Conservation (phyloP, 257 asterid species). For the Solanum gracilifrons region DNA sequence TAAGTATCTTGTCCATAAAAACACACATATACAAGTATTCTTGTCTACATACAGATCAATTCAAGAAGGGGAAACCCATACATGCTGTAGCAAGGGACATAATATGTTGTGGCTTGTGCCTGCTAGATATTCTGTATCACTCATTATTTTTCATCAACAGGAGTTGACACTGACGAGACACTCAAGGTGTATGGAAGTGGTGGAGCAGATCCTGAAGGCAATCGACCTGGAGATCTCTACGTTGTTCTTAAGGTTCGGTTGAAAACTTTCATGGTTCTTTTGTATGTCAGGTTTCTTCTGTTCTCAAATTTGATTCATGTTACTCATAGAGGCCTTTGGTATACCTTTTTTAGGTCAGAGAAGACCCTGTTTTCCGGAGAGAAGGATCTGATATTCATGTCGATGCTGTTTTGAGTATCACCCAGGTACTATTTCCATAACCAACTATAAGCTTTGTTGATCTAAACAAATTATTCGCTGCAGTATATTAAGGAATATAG, state of each 20-base stretch:
- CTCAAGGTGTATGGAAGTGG: constrained; percentile 68
- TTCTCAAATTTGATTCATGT: not conserved
- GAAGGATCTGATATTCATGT: constrained; percentile 90
- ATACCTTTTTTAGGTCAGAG: constrained; percentile 57
- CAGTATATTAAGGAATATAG: not conserved
- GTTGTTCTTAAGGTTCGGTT: constrained; percentile 59
- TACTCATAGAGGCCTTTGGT: not conserved
- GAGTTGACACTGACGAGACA: constrained; percentile 72
- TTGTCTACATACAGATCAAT: not conserved
- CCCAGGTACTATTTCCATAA: constrained; percentile 46
- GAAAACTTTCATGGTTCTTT: not conserved
- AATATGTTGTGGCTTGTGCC: not conserved
- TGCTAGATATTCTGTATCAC: not conserved
- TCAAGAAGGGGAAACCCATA: not conserved
- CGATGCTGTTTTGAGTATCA: constrained; percentile 71
- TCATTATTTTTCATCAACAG: constrained; percentile 24
- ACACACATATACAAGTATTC: not conserved
- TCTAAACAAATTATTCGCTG: not conserved
- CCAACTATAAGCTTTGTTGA: not conserved
- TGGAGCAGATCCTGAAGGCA: constrained; percentile 94
- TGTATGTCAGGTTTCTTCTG: not conserved
- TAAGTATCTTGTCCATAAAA: not conserved
- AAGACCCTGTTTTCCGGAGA: constrained; percentile 93
- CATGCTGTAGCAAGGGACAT: not conserved
- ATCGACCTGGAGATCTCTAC: constrained; percentile 73